Evolutionary conservation across 768 basidiomycete genomes (phyloP).

Genomic region (Naganishia antarctica): DNA sequence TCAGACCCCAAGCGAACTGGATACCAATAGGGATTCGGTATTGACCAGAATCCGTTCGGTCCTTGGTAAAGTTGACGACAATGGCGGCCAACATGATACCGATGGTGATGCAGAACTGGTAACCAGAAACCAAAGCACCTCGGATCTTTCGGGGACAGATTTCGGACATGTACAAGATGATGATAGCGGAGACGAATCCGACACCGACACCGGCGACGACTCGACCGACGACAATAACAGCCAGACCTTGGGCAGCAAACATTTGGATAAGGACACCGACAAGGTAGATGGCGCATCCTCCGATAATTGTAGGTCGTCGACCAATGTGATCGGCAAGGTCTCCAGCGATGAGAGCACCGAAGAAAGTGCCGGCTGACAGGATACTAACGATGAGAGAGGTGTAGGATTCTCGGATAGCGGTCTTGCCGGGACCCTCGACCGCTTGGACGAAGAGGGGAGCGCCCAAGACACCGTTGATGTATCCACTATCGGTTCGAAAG

Average conservation of each 20-base stretch:
- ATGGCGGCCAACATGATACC: conserved; percentile 49
- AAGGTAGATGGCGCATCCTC: conserved; percentile 42
- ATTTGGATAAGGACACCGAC: conserved; percentile 45
- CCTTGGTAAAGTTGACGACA: conserved; percentile 48
- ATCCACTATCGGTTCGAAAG: conserved; percentile 29
- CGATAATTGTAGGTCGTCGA: conserved; percentile 45
- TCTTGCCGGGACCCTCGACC: conserved; percentile 13
- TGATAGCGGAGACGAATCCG: conserved; percentile 45
- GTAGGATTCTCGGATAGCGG: conserved; percentile 25
- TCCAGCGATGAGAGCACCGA: conserved; percentile 51
- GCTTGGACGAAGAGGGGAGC: conserved; percentile 24
- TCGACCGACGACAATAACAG: conserved; percentile 37
- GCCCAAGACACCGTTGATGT: conserved; percentile 38
- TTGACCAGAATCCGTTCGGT: conserved; percentile 42
- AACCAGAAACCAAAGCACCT: conserved; percentile 50
- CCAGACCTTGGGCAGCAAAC: conserved; percentile 39
- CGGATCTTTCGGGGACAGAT: conserved; percentile 49
- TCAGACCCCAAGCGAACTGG: conserved; percentile 34
- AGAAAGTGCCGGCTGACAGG: conserved; percentile 51
- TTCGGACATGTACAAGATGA: conserved; percentile 50
- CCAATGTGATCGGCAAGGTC: conserved; percentile 50
- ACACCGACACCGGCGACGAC: conserved; percentile 44
- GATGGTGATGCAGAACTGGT: conserved; percentile 50
- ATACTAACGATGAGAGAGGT: conserved; percentile 50
- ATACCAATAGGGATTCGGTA: conserved; percentile 47